phyloP scores from a whole-genome alignment of 768 basidiomycete genomes.

The Pleurotus cornucopiae region DNA sequence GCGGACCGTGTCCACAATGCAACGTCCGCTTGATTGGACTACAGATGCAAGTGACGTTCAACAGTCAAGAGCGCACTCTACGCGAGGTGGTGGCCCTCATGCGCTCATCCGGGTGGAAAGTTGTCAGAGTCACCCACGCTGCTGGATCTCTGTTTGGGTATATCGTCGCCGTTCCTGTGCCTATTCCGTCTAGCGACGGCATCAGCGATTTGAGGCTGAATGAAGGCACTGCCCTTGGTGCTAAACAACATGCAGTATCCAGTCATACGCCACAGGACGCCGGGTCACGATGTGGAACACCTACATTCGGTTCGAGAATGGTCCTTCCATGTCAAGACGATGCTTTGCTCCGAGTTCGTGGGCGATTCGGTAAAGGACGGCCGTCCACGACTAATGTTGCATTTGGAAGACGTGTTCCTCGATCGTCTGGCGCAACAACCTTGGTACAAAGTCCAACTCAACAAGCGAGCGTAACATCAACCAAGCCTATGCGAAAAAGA shows the following conservation, averaged over 20 bases:
- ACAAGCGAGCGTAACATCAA: slow-evolving; percentile 7
- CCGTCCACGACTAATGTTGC: slow-evolving; percentile 3
- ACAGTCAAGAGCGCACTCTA: slow-evolving; percentile 67
- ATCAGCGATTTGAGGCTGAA: not conserved
- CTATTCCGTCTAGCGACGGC: slow-evolving; percentile 33
- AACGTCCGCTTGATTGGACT: not conserved
- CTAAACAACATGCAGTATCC: slow-evolving; percentile 9
- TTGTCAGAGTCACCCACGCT: slow-evolving; percentile 49
- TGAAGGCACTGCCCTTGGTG: slow-evolving; percentile 3
- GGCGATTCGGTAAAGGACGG: slow-evolving; percentile 5
- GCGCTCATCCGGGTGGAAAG: slow-evolving; percentile 58
- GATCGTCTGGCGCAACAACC: slow-evolving; percentile 11
- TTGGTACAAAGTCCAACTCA: slow-evolving; percentile 7
- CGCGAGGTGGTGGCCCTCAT: slow-evolving; percentile 55
- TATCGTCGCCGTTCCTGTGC: slow-evolving; percentile 60
- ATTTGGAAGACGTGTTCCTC: slow-evolving; percentile 8
- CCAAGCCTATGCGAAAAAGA: slow-evolving; percentile 28
- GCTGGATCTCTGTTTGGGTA: slow-evolving; percentile 69
- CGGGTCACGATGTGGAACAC: slow-evolving; percentile 53
- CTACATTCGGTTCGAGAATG: slow-evolving; percentile 56
- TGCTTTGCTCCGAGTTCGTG: slow-evolving; percentile 35
- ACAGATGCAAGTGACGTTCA: slow-evolving; percentile 69
- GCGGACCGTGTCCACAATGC: not conserved
- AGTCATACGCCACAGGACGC: slow-evolving; percentile 26
- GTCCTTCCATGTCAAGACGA: slow-evolving; percentile 43